These are phyloP conservation scores for Pseudognaphalium luteoalbum DNA, from an alignment of 129 eudicot genomes.

Conservation along the genomic window DNA sequence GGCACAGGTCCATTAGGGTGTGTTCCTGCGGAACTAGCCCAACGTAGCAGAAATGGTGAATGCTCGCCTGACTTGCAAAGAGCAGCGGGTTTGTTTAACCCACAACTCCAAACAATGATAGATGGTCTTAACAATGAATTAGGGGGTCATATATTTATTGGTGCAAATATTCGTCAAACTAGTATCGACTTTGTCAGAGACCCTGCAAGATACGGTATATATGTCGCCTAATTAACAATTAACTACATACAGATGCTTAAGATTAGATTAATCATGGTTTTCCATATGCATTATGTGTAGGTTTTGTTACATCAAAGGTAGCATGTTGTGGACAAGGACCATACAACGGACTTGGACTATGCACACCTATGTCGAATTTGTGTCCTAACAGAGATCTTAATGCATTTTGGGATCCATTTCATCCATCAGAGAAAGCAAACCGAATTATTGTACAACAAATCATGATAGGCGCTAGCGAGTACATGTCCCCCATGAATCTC, in stretches of 20 bases:
- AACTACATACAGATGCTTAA: not conserved
- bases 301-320: slow-evolving; percentile 32
- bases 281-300: slow-evolving; percentile 8
- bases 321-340: slow-evolving; percentile 63
- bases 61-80: slow-evolving; percentile 37
- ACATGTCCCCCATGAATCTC: slow-evolving; percentile 46
- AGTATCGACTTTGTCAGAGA: slow-evolving; percentile 34
- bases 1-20: slow-evolving; percentile 70
- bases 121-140: slow-evolving; percentile 34
- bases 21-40: slow-evolving; percentile 53
- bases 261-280: not conserved
- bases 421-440: slow-evolving; percentile 46
- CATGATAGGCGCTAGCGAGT: slow-evolving; percentile 20
- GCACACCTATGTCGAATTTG: slow-evolving; percentile 40
- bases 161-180: slow-evolving; percentile 41
- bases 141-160: slow-evolving; percentile 40
- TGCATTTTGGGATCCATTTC: slow-evolving; percentile 52
- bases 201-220: slow-evolving; percentile 37
- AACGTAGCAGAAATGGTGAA: slow-evolving; percentile 44
- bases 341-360: slow-evolving; percentile 46
- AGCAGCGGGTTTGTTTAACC: slow-evolving; percentile 50
- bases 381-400: slow-evolving; percentile 38
- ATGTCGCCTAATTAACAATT: not conserved
- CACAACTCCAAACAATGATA: slow-evolving; percentile 41
- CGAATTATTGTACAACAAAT: slow-evolving; percentile 34